Evolutionary conservation across 208 protist species (phyloP).

Genomic region (Trypanosoma theileri): DNA sequence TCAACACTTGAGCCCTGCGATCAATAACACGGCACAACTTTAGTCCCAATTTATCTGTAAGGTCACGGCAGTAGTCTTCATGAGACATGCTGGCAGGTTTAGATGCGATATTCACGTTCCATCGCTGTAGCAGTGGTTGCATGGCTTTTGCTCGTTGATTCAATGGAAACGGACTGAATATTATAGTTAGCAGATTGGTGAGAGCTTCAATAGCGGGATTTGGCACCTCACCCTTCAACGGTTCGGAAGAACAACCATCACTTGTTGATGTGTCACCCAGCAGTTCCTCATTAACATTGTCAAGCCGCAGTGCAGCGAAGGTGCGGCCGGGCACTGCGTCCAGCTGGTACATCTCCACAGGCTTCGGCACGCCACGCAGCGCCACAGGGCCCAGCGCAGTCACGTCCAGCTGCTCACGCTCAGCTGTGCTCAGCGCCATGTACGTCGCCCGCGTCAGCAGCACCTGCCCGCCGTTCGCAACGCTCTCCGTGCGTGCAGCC

Average conservation of each 20-base stretch:
- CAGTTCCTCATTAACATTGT: conserved; percentile 23
- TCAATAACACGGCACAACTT: conserved; percentile 20
- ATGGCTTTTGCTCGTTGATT: conserved; percentile 33
- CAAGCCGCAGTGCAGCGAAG: conserved; percentile 46
- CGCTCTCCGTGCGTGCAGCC: conserved; percentile 74
- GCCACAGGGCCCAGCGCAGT: conserved; percentile 35
- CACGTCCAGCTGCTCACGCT: conserved; percentile 30
- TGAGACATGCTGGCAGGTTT: conserved; percentile 17
- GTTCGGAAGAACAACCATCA: conserved; percentile 20
- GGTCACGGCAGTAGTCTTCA: conserved; percentile 35
- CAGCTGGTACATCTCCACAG: conserved; percentile 66
- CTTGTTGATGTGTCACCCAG: conserved; percentile 5
- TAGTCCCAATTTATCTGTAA: conserved; percentile 33
- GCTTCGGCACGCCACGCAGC: conserved; percentile 56
- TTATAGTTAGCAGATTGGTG: conserved; percentile 32
- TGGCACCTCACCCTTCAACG: conserved; percentile 27
- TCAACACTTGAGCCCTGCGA: not conserved
- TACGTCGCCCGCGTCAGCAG: conserved; percentile 46
- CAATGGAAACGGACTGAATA: conserved; percentile 43
- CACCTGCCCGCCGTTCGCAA: conserved; percentile 78
- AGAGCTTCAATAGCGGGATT: conserved; percentile 23
- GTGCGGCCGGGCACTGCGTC: conserved; percentile 43
- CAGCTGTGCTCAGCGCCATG: conserved; percentile 34
- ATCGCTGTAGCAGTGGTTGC: conserved; percentile 44
- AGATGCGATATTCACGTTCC: conserved; percentile 23